phyloP scores from a whole-genome alignment of 352 stramenopile species.

The Phytophthora melonis region DNA sequence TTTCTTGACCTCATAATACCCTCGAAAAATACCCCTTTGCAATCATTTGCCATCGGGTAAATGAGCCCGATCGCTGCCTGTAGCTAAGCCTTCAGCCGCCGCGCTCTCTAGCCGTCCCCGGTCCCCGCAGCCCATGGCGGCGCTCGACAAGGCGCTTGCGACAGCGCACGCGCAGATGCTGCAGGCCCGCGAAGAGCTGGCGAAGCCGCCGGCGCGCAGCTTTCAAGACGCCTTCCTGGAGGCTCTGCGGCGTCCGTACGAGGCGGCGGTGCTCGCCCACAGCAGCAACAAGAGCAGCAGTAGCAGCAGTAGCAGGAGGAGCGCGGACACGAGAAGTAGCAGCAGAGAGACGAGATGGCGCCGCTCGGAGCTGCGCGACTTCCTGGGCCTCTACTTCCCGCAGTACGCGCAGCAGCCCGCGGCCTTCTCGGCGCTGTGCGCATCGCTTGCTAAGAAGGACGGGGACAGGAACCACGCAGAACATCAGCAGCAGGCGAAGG shows the following conservation, averaged over 20 bases:
- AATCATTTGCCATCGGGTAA: slow-evolving; percentile 1
- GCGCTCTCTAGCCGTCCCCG: background rate
- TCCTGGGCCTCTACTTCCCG: slow-evolving; percentile 46
- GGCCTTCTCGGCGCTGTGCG: slow-evolving; percentile 41
- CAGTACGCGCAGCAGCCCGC: slow-evolving; percentile 39
- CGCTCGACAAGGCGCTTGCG: slow-evolving; percentile 32
- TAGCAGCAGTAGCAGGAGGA: background rate
- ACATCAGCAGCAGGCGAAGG: slow-evolving; percentile 3
- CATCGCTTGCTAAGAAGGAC: slow-evolving; percentile 17
- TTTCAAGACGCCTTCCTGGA: slow-evolving; percentile 62
- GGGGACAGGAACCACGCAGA: background rate
- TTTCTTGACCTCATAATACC: background rate
- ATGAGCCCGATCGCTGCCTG: background rate
- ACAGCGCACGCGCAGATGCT: slow-evolving; percentile 31
- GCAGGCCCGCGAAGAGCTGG: slow-evolving; percentile 34
- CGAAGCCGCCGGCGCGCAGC: slow-evolving; percentile 12
- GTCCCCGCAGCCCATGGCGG: slow-evolving; percentile 12
- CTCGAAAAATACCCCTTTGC: background rate
- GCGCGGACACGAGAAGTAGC: background rate
- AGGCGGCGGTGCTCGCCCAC: slow-evolving; percentile 12
- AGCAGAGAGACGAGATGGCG: slow-evolving; percentile 32
- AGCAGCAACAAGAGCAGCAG: slow-evolving; percentile 1
- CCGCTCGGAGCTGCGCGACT: slow-evolving; percentile 35
- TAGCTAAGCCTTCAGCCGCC: background rate
- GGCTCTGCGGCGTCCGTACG: slow-evolving; percentile 37